Evolutionary conservation across 169 alveolate species (phyloP), one percentile per base, ranked within the genome.

Genomic region (Cryptosporidium ryanae): DNA sequence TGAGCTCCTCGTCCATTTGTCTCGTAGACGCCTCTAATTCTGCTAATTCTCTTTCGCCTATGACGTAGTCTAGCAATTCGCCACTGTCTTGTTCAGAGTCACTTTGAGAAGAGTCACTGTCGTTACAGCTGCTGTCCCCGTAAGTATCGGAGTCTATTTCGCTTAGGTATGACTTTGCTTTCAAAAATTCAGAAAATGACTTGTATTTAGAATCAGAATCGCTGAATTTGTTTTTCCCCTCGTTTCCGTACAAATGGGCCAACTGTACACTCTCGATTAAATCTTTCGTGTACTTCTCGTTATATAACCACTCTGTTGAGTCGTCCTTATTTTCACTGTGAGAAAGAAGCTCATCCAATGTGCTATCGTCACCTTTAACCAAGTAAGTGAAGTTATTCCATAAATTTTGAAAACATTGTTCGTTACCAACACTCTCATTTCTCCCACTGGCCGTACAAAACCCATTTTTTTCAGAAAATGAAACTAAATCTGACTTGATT

Each of bases 1-100:
- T 44, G 27, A 76, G 87, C 38, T 76, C 87, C 5, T 76, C 76
- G 8, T 76, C 87, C 87, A 76, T 76, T 6, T 59, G 57, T 23
- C n/a, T 55, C 87, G 59, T 76, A 15, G 63, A 23, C 18, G 25
- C 59, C 13, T 61, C 8, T 1, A 76, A 55, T 38, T 76, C 87
- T 2, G 12, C 68, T 7, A 59, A 44, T 4, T 76, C 76, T 13
- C 38, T 65, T 43, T 50, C 38, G 8, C 52, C 83, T 1, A 68
- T 23, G 18, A 49, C 52, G 3, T 49, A 13, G 32, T 68, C 83
- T 13, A 52, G 49, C 2, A 68, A 7, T 17, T 66, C 82, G 29
- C 8, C 46, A 38, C 8, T 38, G 3, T 17, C 55, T 4, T 18
- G 57, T 15, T 70, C 48, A 0, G 48, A 43, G 1, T 66, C 63